Base-by-base conservation (phyloP, 2,329 filamentous ascomycete genomes). In the Aspergillus sp. region DNA sequence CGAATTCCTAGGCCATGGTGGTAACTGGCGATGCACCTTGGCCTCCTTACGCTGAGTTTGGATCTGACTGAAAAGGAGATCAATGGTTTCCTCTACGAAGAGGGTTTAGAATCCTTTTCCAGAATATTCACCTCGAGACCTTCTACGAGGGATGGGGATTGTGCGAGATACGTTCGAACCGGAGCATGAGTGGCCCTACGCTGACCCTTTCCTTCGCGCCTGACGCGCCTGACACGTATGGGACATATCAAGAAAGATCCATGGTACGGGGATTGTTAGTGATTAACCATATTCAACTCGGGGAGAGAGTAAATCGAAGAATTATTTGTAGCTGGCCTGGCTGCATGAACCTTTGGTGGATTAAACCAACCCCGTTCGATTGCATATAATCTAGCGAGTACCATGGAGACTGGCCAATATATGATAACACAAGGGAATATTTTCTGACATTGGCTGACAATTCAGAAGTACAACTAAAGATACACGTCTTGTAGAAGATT, bases 361-460 rank as follows among this genome's bases (percentile, higher is more conserved):
- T 19, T 19, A 19, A 19, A 19, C 19, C 19, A 19, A 19, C 19
- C 19, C 19, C 19, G 19, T 19, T 19, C 19, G 19, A 19, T 1
- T 2, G 19, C 19, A 19, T 19, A 2, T 19, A 19, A 19, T 19
- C 19, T 19, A 19, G 19, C 19, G 19, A 19, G 19, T 19, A 19
- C 19, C 19, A 19, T 19, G 19, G 19, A 19, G 19, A 19, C 19
- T 19, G 19, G 19, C 19, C 19, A 19, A 19, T 19, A 19, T 19
- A 19, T 19, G 19, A 19, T 19, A 19, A 19, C 19, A 56, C 48
- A 51, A 47, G 52, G 47, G 45, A 57, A 62, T 19, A 58, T 52
- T 53, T 58, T 67, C 62, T 68, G 61, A 56, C 55, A 66, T 67
- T 65, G 58, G 48, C 63, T 67, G 67, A 54, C 49, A 52, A 59